Percentiles rank a stretch among this genome's conserved stretches.
These are phyloP conservation scores for Podila epicladia DNA, from an alignment of 192 early-diverging fungal genomes.

Conservation along the genomic window DNA sequence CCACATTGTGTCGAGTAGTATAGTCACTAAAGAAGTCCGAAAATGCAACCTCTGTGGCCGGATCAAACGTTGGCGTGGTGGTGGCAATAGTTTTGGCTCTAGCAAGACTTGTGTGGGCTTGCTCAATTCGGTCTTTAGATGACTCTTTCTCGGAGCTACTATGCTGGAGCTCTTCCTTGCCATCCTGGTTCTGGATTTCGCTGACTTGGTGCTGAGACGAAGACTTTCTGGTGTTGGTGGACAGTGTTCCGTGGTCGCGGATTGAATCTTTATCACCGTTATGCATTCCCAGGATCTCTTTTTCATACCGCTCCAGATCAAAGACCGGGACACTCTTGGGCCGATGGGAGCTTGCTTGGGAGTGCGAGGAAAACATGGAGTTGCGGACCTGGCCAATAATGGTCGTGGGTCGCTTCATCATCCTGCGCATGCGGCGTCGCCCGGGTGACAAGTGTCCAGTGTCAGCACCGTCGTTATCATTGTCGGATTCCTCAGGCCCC, in stretches of 20 bases:
- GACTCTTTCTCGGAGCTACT: no score
- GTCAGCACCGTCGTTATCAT: no score
- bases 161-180: no score
- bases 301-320: constrained; percentile 37
- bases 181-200: no score
- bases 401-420: constrained; percentile 17
- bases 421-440: neutral
- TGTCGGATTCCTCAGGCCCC: no score
- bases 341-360: neutral
- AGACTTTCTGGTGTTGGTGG: neutral
- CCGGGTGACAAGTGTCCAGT: neutral
- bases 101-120: neutral
- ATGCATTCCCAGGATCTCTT: constrained; percentile 18
- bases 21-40: no score
- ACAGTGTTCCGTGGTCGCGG: neutral
- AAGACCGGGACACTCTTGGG: constrained; percentile 35
- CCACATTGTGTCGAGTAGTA: no score
- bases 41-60: no score
- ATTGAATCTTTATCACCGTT: neutral
- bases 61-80: no score
- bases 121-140: no score
- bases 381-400: constrained; percentile 29
- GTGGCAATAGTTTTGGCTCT: neutral
- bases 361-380: constrained; percentile 7
- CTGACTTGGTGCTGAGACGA: no score